Evolutionary conservation across 2,329 filamentous ascomycete genomes (phyloP).

Genomic region (Claviceps sorghi): DNA sequence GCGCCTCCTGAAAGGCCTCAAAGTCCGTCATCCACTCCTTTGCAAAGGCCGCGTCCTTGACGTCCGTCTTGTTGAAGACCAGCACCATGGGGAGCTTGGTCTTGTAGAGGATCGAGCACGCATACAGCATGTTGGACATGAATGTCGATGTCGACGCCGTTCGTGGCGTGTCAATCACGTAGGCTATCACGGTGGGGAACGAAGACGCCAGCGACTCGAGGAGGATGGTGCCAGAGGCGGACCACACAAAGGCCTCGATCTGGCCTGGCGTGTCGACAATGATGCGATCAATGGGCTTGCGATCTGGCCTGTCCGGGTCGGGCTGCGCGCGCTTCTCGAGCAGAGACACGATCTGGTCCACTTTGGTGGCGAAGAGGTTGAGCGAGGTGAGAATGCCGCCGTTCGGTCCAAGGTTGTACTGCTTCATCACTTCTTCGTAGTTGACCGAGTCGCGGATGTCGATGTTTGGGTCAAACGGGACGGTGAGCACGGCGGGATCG

Average conservation of each 20-base stretch:
- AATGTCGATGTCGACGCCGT: constrained; percentile 90
- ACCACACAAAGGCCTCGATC: constrained; percentile 99
- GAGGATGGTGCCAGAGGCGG: constrained; percentile 83
- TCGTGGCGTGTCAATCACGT: constrained; percentile 91
- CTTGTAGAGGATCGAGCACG: constrained; percentile 97
- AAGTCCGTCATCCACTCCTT: constrained; percentile 99
- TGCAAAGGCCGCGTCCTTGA: constrained; percentile 78
- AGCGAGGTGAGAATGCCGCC: constrained; percentile 90
- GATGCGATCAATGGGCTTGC: constrained; percentile 62
- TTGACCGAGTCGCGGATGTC: constrained; percentile 98
- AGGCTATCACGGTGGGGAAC: constrained; percentile 93
- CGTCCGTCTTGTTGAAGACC: constrained; percentile 98
- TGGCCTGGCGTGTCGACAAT: constrained; percentile 92
- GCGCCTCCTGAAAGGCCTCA: constrained; percentile 79
- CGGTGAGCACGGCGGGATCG: constrained; percentile 82
- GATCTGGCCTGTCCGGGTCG: constrained; percentile 42
- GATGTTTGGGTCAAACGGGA: constrained; percentile 94
- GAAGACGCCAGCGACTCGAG: constrained; percentile 84
- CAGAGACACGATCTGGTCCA: constrained; percentile 81
- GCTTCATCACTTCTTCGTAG: constrained; percentile 99
- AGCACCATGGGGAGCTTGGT: constrained; percentile 97
- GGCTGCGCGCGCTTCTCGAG: constrained; percentile 75
- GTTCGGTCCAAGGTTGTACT: constrained; percentile 95
- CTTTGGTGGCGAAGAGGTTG: constrained; percentile 94
- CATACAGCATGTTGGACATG: constrained; percentile 99